Percentiles rank a stretch among this genome's conserved stretches.
phyloP scores from a whole-genome alignment of 1,284 basidiomycete genomes.

The Cronartium quercuum region DNA sequence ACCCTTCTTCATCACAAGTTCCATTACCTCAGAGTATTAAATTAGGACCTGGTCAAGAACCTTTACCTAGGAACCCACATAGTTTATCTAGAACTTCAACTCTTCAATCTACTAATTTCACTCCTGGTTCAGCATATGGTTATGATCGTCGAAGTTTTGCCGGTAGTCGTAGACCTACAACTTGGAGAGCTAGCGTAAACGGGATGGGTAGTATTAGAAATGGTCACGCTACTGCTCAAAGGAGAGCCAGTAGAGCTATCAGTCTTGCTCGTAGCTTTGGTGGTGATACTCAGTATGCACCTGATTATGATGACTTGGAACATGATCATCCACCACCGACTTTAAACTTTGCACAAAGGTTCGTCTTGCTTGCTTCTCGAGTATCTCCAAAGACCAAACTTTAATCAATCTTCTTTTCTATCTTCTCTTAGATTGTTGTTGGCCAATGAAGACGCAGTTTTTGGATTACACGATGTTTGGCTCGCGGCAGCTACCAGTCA shows the following conservation, averaged over 20 bases:
- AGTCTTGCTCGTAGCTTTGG: constrained; percentile 32
- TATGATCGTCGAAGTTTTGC: constrained; percentile 26
- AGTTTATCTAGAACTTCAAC: constrained; percentile 25
- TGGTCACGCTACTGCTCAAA: constrained; percentile 1
- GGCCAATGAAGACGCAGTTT: constrained; percentile 82
- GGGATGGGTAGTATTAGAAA: constrained; percentile 16
- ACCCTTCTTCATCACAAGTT: not conserved
- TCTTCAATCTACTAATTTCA: constrained; percentile 37
- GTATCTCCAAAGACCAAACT: not conserved
- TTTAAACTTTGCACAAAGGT: constrained; percentile 68
- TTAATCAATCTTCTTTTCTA: not conserved
- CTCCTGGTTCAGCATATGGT: constrained; percentile 39
- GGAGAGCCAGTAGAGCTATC: constrained; percentile 28
- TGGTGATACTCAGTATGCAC: constrained; percentile 27
- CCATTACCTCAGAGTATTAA: not conserved
- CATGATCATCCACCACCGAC: constrained; percentile 31
- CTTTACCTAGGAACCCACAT: constrained; percentile 7
- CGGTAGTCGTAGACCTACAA: not conserved
- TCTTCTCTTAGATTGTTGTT: constrained; percentile 46
- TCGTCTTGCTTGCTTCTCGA: not conserved
- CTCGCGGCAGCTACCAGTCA: constrained; percentile 79
- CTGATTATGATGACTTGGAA: constrained; percentile 19
- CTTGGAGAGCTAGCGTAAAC: not conserved
- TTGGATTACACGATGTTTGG: constrained; percentile 83
- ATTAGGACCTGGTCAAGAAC: not conserved